phyloP scores from a whole-genome alignment of 305 asterid genomes.

The Fraxinus dipetala region DNA sequence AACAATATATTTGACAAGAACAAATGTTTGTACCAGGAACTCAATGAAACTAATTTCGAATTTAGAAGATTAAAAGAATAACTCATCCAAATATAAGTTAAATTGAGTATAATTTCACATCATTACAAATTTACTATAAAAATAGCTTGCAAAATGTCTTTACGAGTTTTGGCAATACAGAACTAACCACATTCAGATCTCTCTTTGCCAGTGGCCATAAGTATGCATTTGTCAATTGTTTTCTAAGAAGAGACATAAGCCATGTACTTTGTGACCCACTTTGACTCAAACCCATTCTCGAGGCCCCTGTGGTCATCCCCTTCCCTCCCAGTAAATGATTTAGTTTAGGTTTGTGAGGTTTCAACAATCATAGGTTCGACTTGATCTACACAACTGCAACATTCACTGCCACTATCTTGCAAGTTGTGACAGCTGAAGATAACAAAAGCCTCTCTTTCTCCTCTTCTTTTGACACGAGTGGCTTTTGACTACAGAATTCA shows the following conservation, averaged over 20 bases:
- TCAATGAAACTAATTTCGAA: neutral
- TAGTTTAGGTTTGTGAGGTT: neutral
- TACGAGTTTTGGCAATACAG: neutral
- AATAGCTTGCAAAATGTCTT: neutral
- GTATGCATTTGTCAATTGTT: neutral
- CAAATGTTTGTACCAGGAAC: neutral
- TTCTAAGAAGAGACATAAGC: neutral
- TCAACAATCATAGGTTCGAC: neutral
- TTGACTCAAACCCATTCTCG: neutral
- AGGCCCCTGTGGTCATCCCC: neutral
- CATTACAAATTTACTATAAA: neutral
- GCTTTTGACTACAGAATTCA: neutral
- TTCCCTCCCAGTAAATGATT: neutral
- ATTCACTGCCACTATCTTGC: neutral
- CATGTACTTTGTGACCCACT: neutral
- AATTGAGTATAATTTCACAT: neutral
- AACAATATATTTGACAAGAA: neutral
- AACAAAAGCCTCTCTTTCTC: neutral
- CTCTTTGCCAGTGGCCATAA: neutral
- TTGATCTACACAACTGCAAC: neutral
- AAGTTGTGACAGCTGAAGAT: neutral
- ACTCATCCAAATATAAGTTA: neutral
- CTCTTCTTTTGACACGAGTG: neutral
- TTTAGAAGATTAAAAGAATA: neutral
- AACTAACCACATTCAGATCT: neutral